These are phyloP conservation scores for Iberis pinnata DNA, from an alignment of 345 rosid genomes.

Conservation along the genomic window DNA sequence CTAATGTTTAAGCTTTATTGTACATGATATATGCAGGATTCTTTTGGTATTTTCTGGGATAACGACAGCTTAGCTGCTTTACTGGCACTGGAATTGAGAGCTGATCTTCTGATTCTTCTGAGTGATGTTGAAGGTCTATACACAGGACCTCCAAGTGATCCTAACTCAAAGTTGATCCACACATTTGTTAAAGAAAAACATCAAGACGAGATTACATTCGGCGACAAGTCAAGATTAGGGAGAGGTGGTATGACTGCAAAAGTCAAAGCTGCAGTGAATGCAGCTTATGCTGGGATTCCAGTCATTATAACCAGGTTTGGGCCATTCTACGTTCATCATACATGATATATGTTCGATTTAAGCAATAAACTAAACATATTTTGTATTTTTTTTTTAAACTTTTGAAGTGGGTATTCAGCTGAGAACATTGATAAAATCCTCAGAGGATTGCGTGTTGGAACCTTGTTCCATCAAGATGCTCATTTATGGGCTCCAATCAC, in stretches of 20 bases:
- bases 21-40: conserved; percentile 55
- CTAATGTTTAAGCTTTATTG: conserved; percentile 12
- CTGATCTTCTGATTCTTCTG: conserved; percentile 87
- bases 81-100: conserved; percentile 81
- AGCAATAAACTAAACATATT: too few species aligned
- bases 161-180: conserved; percentile 75
- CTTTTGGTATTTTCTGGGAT: conserved; percentile 99
- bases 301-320: conserved; percentile 88
- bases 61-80: conserved; percentile 97
- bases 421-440: conserved; percentile 74
- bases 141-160: conserved; percentile 94
- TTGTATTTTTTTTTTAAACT: conserved; percentile 17
- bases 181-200: conserved; percentile 79
- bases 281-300: conserved; percentile 86
- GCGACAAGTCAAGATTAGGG: conserved; percentile 97
- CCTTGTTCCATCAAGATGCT: conserved; percentile 90
- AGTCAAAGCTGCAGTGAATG: conserved; percentile 92
- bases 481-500: conserved; percentile 55
- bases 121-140: conserved; percentile 98
- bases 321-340: neutral
- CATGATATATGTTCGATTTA: too few species aligned
- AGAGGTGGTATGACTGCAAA: conserved; percentile 99
- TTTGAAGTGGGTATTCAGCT: conserved; percentile 67
- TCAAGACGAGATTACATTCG: conserved; percentile 82
- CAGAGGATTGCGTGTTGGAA: conserved; percentile 77